Evolutionary conservation across 441 rosid genomes (phyloP), one percentile per base, ranked within the genome.

Genomic region (Adansonia gregorii): DNA sequence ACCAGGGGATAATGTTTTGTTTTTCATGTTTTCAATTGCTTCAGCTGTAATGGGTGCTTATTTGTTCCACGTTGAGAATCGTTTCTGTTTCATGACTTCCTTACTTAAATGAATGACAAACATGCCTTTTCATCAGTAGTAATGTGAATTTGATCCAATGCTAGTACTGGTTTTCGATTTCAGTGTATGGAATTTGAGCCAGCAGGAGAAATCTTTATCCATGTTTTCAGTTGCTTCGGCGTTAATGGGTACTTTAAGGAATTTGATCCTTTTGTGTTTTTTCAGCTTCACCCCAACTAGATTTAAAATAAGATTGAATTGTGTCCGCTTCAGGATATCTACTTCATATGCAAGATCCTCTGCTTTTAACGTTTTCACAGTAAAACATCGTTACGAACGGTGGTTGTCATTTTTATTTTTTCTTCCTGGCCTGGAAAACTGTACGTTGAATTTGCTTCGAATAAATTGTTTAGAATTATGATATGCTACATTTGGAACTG

Each of bases 401-500:
- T 46, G 20, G 68, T 14, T 64, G 46, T 27, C 35, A 22, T 45
- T 35, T 45, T 15, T 64, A 0, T 10, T 66, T 43, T 41, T 9
- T 9, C 73, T 7, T 65, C 1, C 3, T 3, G 11, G n/a, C 48
- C 3, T 19, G 11, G 4, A 80, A 17, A 24, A 17, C 48, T 64
- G 24, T 11, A n/a, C n/a, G n/a, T n/a, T n/a, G n/a, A n/a, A n/a
- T n/a, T n/a, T 48, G 11, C 41, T 63, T 81, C 3, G 45, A 48
- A 39, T 46, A 54, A 31, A 14, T 6, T 3, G 1, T 20, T 67
- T 12, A 67, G 52, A 45, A 11, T 20, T 35, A 1, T 11, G 1
- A 4, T 35, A n/a, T 10, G 35, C 12, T 49, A 22, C 35, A 27
- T 19, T 65, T 58, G 27, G 70, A 73, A 55, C 72, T 75, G 75